Evolutionary conservation across 2,329 filamentous ascomycete species (phyloP).

Genomic region (Celoporthe dispersa): DNA sequence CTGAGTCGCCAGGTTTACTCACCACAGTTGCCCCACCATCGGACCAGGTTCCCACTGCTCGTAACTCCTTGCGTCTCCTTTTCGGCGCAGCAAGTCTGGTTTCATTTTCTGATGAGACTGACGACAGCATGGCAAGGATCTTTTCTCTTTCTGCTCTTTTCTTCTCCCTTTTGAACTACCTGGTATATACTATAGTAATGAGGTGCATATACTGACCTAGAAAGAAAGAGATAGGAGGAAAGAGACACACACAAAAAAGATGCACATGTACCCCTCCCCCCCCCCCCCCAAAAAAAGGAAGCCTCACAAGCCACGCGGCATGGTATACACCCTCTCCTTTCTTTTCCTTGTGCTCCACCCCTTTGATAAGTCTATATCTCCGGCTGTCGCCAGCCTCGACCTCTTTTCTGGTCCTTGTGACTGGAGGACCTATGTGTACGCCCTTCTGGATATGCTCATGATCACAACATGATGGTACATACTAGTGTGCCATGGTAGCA

Average conservation of each 20-base stretch:
- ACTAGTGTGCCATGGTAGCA: not conserved
- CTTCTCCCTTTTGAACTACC: too few species aligned
- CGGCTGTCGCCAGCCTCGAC: not conserved
- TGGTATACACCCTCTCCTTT: not conserved
- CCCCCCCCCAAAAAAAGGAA: not conserved
- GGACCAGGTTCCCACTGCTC: slow-evolving; percentile 3
- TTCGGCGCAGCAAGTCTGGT: slow-evolving; percentile 2
- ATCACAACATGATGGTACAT: not conserved
- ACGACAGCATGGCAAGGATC: slow-evolving; percentile 1
- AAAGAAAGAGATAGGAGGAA: not conserved
- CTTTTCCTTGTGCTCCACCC: not conserved
- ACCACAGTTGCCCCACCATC: slow-evolving; percentile 9
- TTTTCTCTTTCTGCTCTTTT: not conserved
- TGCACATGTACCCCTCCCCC: not conserved
- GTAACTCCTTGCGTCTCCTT: slow-evolving; percentile 13
- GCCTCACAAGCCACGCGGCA: slow-evolving; percentile 2
- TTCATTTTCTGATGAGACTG: not conserved
- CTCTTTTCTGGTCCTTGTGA: not conserved
- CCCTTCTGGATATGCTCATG: not conserved
- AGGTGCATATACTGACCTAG: not conserved
- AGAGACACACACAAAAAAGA: not conserved
- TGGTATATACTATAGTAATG: not conserved
- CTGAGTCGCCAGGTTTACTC: slow-evolving; percentile 8
- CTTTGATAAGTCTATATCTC: not conserved
- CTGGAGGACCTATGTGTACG: not conserved